These are phyloP conservation scores for Penicillium chermesinum DNA, from an alignment of 495 filamentous ascomycete species.

Conservation along the genomic window DNA sequence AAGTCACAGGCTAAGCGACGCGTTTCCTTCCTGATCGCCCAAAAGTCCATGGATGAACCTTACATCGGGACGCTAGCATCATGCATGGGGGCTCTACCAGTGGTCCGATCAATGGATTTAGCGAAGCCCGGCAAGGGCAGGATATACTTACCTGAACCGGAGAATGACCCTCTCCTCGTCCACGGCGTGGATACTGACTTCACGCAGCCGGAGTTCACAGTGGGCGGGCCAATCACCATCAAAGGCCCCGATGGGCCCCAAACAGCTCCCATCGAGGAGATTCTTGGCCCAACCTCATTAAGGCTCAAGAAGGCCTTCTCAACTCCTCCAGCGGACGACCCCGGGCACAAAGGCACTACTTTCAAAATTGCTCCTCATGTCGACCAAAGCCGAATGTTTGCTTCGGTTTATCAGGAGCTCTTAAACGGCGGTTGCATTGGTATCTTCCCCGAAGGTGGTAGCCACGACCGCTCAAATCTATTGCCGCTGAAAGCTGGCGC, in stretches of 20 bases:
- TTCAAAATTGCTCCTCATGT: slow-evolving; percentile 90
- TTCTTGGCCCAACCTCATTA: slow-evolving; percentile 71
- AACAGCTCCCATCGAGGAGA: slow-evolving; percentile 71
- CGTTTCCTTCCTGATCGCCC: slow-evolving; percentile 84
- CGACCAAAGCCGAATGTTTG: slow-evolving; percentile 85
- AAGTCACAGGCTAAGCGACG: slow-evolving; percentile 78
- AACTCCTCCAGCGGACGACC: slow-evolving; percentile 50
- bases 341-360: slow-evolving; percentile 64
- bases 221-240: slow-evolving; percentile 76
- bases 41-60: slow-evolving; percentile 79
- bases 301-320: slow-evolving; percentile 79
- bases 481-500: slow-evolving; percentile 94
- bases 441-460: slow-evolving; percentile 96
- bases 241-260: slow-evolving; percentile 73
- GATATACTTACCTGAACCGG: slow-evolving; percentile 84
- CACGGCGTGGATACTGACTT: slow-evolving; percentile 82
- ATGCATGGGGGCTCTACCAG: slow-evolving; percentile 77
- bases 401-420: slow-evolving; percentile 79
- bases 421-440: slow-evolving; percentile 81
- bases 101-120: slow-evolving; percentile 83
- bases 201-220: slow-evolving; percentile 58
- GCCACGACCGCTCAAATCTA: slow-evolving; percentile 89
- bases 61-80: slow-evolving; percentile 81
- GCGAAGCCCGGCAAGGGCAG: slow-evolving; percentile 71
- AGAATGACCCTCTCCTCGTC: slow-evolving; percentile 71